Evolutionary conservation across 208 protist species (phyloP).

Genomic region (Acanthamoeba healyi): DNA sequence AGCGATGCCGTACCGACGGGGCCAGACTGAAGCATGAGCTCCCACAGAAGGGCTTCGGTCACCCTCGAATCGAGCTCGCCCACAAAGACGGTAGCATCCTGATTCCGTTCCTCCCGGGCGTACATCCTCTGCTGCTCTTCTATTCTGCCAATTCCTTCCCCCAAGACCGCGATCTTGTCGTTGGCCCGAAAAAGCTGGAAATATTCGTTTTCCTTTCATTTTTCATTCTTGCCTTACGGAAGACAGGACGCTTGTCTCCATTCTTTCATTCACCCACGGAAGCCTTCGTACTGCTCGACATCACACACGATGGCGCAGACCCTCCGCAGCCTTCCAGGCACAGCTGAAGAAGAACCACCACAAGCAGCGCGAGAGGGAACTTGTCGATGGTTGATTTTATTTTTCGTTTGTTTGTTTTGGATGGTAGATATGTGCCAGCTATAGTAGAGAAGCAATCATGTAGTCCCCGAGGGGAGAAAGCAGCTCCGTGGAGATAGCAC

Average conservation of each 20-base stretch:
- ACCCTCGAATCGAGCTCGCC: constrained; percentile 93
- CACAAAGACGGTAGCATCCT: constrained; percentile 94
- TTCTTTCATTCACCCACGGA: too few species aligned
- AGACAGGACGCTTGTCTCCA: too few species aligned
- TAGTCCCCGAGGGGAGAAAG: background rate
- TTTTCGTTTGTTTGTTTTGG: background rate
- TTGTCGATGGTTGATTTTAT: background rate
- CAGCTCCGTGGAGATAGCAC: constrained; percentile 54
- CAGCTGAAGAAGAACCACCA: too few species aligned
- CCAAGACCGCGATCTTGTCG: too few species aligned
- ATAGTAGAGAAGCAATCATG: constrained; percentile 58
- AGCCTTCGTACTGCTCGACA: too few species aligned
- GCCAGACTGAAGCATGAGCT: constrained; percentile 95
- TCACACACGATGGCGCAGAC: too few species aligned
- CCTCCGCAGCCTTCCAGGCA: too few species aligned
- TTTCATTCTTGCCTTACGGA: too few species aligned
- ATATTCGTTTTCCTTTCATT: too few species aligned
- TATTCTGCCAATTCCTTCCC: background rate
- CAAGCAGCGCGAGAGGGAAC: too few species aligned
- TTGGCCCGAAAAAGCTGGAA: too few species aligned
- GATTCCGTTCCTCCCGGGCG: constrained; percentile 89
- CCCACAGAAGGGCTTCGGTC: constrained; percentile 93
- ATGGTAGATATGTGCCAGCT: constrained; percentile 6
- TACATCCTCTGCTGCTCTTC: background rate
- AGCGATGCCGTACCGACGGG: constrained; percentile 88